Evolutionary conservation across 345 rosid species (phyloP).

Genomic region (Lenwebbia sp.): DNA sequence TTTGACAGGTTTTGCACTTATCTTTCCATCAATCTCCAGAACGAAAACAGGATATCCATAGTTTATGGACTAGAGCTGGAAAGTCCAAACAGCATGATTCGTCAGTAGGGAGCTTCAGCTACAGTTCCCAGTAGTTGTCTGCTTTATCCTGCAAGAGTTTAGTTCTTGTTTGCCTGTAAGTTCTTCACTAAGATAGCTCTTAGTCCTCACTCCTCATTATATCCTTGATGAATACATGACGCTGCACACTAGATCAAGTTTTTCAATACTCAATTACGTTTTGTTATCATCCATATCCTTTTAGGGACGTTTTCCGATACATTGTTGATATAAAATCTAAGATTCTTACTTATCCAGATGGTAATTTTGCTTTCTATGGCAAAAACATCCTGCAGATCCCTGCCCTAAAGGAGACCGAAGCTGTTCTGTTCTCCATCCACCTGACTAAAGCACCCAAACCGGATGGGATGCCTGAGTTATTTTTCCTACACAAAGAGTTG

Average conservation of each 20-base stretch:
- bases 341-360: neutral
- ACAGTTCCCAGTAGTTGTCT: neutral
- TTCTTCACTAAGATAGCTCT: neutral
- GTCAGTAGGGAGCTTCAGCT: neutral
- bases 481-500: neutral
- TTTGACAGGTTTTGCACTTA: neutral
- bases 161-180: neutral
- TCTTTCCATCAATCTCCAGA: neutral
- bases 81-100: neutral
- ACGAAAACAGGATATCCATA: neutral
- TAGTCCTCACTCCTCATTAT: neutral
- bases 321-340: neutral
- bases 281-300: neutral
- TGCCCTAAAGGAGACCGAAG: neutral
- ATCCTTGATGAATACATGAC: neutral
- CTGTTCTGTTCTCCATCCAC: neutral
- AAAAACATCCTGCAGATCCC: neutral
- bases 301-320: neutral
- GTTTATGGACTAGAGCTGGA: neutral
- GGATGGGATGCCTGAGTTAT: neutral
- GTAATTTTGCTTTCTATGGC: neutral
- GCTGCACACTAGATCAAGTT: neutral
- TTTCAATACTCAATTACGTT: neutral
- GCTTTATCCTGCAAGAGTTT: neutral
- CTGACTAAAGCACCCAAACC: neutral